Percentiles rank a stretch among this genome's conserved stretches.
Conservation (phyloP, 208 protist species). For the Tritrichomonas musculus region DNA sequence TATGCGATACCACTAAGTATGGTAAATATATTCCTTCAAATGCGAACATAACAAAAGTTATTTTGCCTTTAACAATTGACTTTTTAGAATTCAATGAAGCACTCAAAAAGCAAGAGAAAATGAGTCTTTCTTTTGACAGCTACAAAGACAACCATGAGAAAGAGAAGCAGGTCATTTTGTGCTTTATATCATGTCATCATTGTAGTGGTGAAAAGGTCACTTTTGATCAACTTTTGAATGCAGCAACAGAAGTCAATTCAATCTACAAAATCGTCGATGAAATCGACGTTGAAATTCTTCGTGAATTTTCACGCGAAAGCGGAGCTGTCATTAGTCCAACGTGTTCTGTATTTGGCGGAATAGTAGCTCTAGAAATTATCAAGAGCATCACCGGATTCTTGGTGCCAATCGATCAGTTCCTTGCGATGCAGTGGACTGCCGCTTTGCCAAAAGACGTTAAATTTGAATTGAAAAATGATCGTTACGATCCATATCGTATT, state of each 20-base stretch:
- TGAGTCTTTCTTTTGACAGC: too few relatives aligned
- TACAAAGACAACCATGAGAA: background rate
- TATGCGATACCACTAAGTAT: conserved; percentile 44
- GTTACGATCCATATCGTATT: conserved; percentile 84
- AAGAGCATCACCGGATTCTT: conserved; percentile 61
- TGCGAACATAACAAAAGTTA: conserved; percentile 42
- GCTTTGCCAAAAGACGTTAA: background rate
- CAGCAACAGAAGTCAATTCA: background rate
- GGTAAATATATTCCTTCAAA: conserved; percentile 32
- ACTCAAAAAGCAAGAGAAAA: background rate
- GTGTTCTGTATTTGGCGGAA: conserved; percentile 55
- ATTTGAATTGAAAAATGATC: conserved; percentile 34
- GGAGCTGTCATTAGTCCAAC: conserved; percentile 42
- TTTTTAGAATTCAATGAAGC: conserved; percentile 34
- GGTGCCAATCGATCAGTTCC: conserved; percentile 54
- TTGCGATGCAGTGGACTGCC: background rate
- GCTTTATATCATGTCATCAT: background rate
- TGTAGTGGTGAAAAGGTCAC: background rate
- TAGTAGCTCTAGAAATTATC: conserved; percentile 60
- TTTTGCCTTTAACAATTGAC: background rate
- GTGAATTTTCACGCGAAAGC: background rate
- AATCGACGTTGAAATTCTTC: background rate
- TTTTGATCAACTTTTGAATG: background rate
- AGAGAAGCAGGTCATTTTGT: background rate
- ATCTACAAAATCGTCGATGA: background rate